These are phyloP conservation scores for Termitomyces titanicus DNA, from an alignment of 768 basidiomycete species.

Conservation along the genomic window DNA sequence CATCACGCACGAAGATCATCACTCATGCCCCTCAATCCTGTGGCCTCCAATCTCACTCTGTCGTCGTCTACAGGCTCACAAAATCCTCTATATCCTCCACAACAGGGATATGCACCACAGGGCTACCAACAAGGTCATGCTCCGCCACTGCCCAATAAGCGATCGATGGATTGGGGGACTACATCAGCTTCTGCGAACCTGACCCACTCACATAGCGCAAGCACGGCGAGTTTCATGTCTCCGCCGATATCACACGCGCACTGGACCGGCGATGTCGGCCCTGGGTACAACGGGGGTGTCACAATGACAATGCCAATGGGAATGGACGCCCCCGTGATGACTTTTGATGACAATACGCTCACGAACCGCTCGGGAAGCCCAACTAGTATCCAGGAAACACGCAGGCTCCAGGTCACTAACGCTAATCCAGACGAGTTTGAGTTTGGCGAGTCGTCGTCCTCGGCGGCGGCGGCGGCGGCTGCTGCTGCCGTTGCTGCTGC, in stretches of 20 bases:
- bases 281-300: slow-evolving; percentile 18
- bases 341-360: slow-evolving; percentile 11
- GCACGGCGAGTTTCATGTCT: slow-evolving; percentile 14
- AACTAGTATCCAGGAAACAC: slow-evolving; percentile 36
- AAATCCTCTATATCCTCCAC: slow-evolving; percentile 26
- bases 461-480: slow-evolving; percentile 12
- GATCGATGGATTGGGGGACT: slow-evolving; percentile 1
- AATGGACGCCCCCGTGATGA: neutral
- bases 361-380: slow-evolving; percentile 36
- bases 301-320: slow-evolving; percentile 12
- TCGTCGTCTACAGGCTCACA: slow-evolving; percentile 44
- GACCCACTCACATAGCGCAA: slow-evolving; percentile 16
- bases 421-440: slow-evolving; percentile 14
- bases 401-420: slow-evolving; percentile 36
- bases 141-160: slow-evolving; percentile 14
- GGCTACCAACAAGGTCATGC: neutral
- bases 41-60: slow-evolving; percentile 18
- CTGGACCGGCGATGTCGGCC: slow-evolving; percentile 12
- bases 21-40: slow-evolving; percentile 25
- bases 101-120: slow-evolving; percentile 10
- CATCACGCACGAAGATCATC: slow-evolving; percentile 19
- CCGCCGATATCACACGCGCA: slow-evolving; percentile 12
- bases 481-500: neutral
- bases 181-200: slow-evolving; percentile 6
- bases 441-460: slow-evolving; percentile 9